Percentiles rank a stretch among this genome's conserved stretches.
Conservation (phyloP, 1,139 yeast species). For the Debaryomyces robertsiae region DNA sequence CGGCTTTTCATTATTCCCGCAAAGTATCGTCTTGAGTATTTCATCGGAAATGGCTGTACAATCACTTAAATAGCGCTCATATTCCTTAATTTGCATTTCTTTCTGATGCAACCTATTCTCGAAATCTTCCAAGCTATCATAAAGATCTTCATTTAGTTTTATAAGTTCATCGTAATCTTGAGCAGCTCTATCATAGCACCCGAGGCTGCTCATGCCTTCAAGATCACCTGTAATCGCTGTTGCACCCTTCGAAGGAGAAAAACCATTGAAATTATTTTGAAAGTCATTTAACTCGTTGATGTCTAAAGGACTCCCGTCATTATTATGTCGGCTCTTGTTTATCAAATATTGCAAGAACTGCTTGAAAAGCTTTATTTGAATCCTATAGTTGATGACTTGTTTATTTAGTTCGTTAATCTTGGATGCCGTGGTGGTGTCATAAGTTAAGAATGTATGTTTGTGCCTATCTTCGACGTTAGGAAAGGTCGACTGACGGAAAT, state of each 20-base stretch:
- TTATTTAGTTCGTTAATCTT: conserved; percentile 39
- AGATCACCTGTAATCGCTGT: conserved; percentile 5
- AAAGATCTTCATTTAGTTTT: conserved; percentile 42
- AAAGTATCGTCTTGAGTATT: conserved; percentile 25
- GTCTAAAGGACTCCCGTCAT: conserved; percentile 19
- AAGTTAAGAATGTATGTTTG: conserved; percentile 3
- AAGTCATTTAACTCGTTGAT: conserved; percentile 27
- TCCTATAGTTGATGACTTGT: conserved; percentile 44
- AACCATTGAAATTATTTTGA: conserved; percentile 24
- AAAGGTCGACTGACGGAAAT: conserved; percentile 10
- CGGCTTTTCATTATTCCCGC: conserved; percentile 23
- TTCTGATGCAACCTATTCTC: conserved; percentile 33
- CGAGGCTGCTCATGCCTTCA: neutral
- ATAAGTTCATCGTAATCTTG: conserved; percentile 40
- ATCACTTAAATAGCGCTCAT: conserved; percentile 20
- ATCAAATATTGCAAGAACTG: conserved; percentile 43
- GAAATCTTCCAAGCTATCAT: conserved; percentile 38
- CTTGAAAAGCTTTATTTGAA: conserved; percentile 46
- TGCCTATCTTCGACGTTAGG: neutral
- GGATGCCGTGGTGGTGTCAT: conserved; percentile 13
- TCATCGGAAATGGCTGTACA: conserved; percentile 25
- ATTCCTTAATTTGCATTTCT: conserved; percentile 23
- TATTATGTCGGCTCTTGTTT: conserved; percentile 26
- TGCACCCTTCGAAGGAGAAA: conserved; percentile 15
- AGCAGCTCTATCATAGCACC: conserved; percentile 18